Base-by-base conservation (phyloP, 2,329 filamentous ascomycete genomes). In the Ascochyta pisi region DNA sequence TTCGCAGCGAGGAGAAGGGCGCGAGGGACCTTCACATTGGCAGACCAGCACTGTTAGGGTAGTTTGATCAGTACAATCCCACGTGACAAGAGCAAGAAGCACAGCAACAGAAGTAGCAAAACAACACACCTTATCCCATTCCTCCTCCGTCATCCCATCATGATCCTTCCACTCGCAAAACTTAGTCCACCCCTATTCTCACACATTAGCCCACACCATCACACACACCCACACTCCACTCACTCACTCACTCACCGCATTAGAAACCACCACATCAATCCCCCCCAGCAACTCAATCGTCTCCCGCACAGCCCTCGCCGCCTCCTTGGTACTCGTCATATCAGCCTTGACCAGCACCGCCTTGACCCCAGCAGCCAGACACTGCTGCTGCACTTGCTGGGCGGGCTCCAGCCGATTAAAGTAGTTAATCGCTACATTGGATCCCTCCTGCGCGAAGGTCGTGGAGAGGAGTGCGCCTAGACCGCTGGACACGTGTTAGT, bases 181-280 rank as follows among this genome's bases (percentile, higher is more conserved):
- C 58, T 82, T 83, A 0, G 86, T 88, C 83, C 84, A 89, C 23
- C 86, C 86, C 82, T 84, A 19, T 1, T 13, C 27, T 10, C 27
- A 10, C 24, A 34, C 4, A 16, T 3, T 13, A 31, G 29, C 27
- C 9, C 9, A 29, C 27, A 29, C 27, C 7, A 29, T 8, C 27
- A 29, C 27, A 8, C 27, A 9, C 7, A 3, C 27, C 7, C 27
- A 29, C 27, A 19, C 19, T 19, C 27, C 19, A 19, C 19, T 19
- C 19, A 19, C 27, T 29, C 27, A 29, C 8, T 12, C 27, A 31
- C 29, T 31, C 29, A 86, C 84, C 16, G 89, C 89, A 73, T 95
- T 95, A 2, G 88, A 89, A 66, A 94, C 85, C 41, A 95, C 79
- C 37, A 92, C 82, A 75, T 95, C 90, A n/a, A 95, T 73, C 1